These are phyloP conservation scores for Cytospora piceae DNA, from an alignment of 2,329 filamentous ascomycete species.

Conservation along the genomic window DNA sequence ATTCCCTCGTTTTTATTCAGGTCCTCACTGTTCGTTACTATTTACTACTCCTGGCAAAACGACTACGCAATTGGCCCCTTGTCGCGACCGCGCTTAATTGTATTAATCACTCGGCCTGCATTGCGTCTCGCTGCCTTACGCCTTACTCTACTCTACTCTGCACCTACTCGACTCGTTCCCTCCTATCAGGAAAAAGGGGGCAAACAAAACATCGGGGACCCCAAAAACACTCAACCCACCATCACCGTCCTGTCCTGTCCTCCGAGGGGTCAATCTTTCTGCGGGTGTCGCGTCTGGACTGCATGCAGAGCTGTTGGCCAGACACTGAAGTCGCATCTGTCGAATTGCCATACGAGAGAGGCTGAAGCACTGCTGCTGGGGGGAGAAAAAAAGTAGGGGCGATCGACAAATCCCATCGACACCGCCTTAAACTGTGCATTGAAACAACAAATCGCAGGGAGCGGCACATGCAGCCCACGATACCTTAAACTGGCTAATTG, in stretches of 20 bases:
- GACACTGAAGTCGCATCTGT: conserved; percentile 8
- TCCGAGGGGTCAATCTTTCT: conserved; percentile 11
- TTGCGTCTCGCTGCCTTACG: neutral
- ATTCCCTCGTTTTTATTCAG: conserved; percentile 7
- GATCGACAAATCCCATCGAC: conserved; percentile 22
- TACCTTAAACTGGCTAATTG: conserved; percentile 41
- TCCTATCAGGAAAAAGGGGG: neutral
- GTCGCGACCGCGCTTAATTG: conserved; percentile 19
- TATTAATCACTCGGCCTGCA: neutral
- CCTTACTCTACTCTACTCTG: neutral
- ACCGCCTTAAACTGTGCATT: conserved; percentile 31
- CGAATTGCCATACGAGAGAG: conserved; percentile 10
- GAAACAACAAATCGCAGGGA: conserved; percentile 42
- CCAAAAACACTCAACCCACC: conserved; percentile 2
- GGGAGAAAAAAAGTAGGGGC: conserved; percentile 23
- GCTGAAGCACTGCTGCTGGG: conserved; percentile 1
- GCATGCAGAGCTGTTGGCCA: conserved; percentile 23
- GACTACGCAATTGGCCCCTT: conserved; percentile 4
- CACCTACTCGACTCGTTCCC: neutral
- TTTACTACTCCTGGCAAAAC: neutral
- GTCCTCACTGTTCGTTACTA: neutral
- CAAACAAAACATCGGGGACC: conserved; percentile 25
- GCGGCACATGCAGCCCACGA: conserved; percentile 45
- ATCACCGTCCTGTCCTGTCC: conserved; percentile 6
- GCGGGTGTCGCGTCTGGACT: conserved; percentile 29